Evolutionary conservation across 257 asterid genomes (phyloP).

Genomic region (Nicotiana noctiflora): DNA sequence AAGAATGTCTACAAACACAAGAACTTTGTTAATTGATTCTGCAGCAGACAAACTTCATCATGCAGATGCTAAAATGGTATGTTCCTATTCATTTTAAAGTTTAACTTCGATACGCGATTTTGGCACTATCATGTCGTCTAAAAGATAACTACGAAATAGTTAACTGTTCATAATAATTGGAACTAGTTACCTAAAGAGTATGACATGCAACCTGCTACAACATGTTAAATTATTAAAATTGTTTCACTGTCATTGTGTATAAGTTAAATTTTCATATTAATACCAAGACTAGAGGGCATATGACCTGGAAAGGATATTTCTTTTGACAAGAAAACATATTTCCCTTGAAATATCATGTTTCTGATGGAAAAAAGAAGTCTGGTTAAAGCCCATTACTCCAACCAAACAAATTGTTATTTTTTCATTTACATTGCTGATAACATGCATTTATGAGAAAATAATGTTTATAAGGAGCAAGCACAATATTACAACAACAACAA

Average conservation of each 20-base stretch:
- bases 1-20: constrained; percentile 1
- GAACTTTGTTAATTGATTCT: background rate
- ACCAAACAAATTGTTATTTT: no score
- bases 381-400: no score
- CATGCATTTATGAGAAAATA: background rate
- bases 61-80: background rate
- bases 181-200: background rate
- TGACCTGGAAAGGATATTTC: no score
- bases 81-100: background rate
- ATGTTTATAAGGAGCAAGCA: background rate
- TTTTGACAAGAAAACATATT: no score
- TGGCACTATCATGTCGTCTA: background rate
- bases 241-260: background rate
- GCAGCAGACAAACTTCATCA: background rate
- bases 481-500: background rate
- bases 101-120: background rate
- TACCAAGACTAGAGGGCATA: background rate
- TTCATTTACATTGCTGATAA: no score
- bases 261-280: background rate
- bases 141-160: background rate
- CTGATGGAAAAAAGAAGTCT: no score
- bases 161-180: background rate
- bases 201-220: background rate
- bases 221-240: background rate
- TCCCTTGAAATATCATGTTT: no score